Evolutionary conservation across 805 yeast species (phyloP).

Genomic region (Schwanniomyces pseudopolymorphus): DNA sequence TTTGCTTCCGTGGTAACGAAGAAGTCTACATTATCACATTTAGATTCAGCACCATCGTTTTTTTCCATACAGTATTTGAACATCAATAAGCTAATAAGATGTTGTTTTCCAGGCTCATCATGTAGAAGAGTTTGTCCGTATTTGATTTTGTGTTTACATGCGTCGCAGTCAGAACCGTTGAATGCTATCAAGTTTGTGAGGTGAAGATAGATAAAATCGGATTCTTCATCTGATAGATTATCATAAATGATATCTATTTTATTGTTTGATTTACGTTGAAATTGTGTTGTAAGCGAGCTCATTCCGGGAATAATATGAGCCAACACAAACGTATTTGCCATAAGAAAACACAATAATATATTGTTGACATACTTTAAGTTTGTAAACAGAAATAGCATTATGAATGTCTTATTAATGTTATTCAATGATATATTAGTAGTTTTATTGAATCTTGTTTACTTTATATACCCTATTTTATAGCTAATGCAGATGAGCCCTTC

Average conservation of each 20-base stretch:
- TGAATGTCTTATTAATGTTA: not conserved
- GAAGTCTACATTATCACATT: constrained; percentile 37
- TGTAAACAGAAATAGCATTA: not conserved
- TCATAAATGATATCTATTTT: constrained; percentile 26
- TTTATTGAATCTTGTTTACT: not conserved
- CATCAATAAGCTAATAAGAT: constrained; percentile 34
- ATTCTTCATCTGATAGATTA: constrained; percentile 21
- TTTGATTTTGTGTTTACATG: constrained; percentile 35
- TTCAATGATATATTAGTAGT: too few relatives aligned
- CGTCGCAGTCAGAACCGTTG: constrained; percentile 34
- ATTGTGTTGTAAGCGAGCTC: constrained; percentile 21
- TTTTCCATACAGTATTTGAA: constrained; percentile 32
- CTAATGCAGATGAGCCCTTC: not conserved
- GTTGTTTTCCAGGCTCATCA: constrained; percentile 30
- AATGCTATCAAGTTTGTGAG: constrained; percentile 24
- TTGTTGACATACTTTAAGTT: not conserved
- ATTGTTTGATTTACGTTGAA: constrained; percentile 17
- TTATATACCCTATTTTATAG: not conserved
- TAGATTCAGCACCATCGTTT: constrained; percentile 27
- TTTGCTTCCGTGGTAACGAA: constrained; percentile 35
- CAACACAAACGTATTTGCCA: not conserved
- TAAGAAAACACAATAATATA: not conserved
- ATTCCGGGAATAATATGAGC: constrained; percentile 23
- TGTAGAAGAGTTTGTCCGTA: constrained; percentile 27
- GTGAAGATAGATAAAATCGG: constrained; percentile 28